Evolutionary conservation across 129 eudicot genomes (phyloP), one percentile per base, ranked within the genome.

Genomic region (Saposhnikovia divaricata): DNA sequence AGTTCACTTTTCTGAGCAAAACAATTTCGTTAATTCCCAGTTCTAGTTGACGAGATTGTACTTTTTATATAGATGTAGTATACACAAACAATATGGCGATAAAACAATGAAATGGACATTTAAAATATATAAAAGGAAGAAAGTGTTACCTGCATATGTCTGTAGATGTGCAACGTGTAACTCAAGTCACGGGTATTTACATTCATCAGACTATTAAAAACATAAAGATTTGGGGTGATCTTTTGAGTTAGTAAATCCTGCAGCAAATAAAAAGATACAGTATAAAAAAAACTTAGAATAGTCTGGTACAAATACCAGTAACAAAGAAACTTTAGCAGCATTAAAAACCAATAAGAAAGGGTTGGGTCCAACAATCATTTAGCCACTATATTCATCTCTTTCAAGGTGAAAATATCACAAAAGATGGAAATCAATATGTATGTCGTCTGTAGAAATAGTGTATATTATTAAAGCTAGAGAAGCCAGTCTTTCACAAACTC

Each of bases 191-290:
- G 40, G 38, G 98, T 87, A 81, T 95, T 95, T 57, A 90, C 98
- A 77, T 95, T 95, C 97, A 95, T 95, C 76, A 95, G 92, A 82
- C 98, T 95, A 87, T 95, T 92, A 87, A 90, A 90, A 51, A 95
- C 96, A 84, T 88, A 88, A 65, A 86, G 79, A 83, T 95, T 95
- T 73, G 98, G 98, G 72, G 85, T 90, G 81, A 90, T 79, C 42
- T 87, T 86, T 78, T 88, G 81, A 75, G 87, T 83, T 28, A 86
- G 83, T 79, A 95, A 83, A 63, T 83, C 97, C 98, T 95, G 94
- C 87, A 88, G 45, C 53, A 82, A 78, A 73, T 79, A 69, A 71
- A 78, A 80, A 15, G 53, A 73, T 71, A 74, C 18, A 47, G 0
- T 39, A 75, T 63, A 45, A 75, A 66, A 48, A 61, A 31, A 8